A percentile compares a stretch with the other conserved stretches of the same genome.
These are phyloP conservation scores for Melaleuca quinquenervia DNA, from an alignment of 345 rosid species.

Conservation along the genomic window DNA sequence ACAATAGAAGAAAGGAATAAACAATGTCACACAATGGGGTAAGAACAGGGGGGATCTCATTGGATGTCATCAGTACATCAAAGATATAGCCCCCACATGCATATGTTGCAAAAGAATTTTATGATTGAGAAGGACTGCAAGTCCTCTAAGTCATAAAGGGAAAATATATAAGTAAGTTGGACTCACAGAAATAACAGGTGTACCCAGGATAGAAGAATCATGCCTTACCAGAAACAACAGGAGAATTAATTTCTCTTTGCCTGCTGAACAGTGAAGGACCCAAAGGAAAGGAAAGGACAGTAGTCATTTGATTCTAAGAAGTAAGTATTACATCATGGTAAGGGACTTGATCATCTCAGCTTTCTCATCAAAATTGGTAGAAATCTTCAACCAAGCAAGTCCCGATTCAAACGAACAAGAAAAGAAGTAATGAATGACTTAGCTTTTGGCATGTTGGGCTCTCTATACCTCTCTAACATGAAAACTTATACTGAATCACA, in stretches of 20 bases:
- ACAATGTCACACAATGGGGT: not conserved
- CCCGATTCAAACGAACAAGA: not conserved
- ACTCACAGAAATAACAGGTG: not conserved
- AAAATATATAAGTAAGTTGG: not conserved
- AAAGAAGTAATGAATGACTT: not conserved
- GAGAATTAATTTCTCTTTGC: not conserved
- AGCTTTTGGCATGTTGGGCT: not conserved
- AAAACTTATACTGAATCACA: not conserved
- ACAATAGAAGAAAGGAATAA: not conserved
- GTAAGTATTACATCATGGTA: not conserved
- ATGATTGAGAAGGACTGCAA: not conserved
- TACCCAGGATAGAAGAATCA: not conserved
- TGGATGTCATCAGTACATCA: not conserved
- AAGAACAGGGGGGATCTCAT: not conserved
- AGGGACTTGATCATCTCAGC: not conserved
- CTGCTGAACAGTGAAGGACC: not conserved
- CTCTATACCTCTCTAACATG: not conserved
- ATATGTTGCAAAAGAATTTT: not conserved
- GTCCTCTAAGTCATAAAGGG: not conserved
- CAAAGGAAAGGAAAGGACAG: not conserved
- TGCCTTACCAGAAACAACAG: not conserved
- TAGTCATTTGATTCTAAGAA: not conserved
- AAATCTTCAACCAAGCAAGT: not conserved
- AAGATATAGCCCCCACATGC: not conserved
- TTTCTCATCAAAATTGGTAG: not conserved